These are phyloP conservation scores for Rhodomyrtus tomentosa DNA, from an alignment of 345 rosid species.

Conservation along the genomic window DNA sequence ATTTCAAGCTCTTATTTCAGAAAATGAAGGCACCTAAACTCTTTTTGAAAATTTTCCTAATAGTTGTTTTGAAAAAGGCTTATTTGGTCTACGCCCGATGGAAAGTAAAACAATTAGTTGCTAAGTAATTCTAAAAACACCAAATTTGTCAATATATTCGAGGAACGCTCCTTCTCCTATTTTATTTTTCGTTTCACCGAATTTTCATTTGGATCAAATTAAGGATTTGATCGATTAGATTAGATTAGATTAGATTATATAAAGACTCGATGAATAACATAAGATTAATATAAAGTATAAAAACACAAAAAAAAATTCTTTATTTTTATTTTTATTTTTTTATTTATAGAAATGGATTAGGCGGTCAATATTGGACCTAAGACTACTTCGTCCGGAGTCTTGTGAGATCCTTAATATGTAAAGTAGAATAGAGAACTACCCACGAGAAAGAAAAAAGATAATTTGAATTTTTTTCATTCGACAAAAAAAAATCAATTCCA, in stretches of 20 bases:
- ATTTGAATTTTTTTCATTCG: neutral
- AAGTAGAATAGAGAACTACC: no score
- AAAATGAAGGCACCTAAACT: no score
- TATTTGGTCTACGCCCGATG: neutral
- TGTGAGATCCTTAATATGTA: no score
- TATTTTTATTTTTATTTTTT: no score
- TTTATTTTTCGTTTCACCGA: neutral
- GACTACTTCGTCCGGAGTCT: no score
- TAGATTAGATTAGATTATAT: neutral
- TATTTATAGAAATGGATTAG: neutral
- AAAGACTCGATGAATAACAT: neutral
- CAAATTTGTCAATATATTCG: neutral
- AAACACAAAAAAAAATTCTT: neutral
- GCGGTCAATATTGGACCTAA: no score
- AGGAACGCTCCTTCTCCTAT: neutral
- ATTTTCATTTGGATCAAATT: neutral
- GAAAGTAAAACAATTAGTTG: neutral
- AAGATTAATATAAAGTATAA: neutral
- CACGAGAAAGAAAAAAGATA: no score
- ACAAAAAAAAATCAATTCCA: neutral
- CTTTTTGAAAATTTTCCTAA: no score
- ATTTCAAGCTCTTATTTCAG: no score
- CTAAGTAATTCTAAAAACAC: no score
- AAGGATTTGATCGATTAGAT: neutral
- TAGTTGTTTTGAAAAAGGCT: neutral